Evolutionary conservation across 192 early-diverging fungal species (phyloP).

Genomic region (Entrophospora sp.): DNA sequence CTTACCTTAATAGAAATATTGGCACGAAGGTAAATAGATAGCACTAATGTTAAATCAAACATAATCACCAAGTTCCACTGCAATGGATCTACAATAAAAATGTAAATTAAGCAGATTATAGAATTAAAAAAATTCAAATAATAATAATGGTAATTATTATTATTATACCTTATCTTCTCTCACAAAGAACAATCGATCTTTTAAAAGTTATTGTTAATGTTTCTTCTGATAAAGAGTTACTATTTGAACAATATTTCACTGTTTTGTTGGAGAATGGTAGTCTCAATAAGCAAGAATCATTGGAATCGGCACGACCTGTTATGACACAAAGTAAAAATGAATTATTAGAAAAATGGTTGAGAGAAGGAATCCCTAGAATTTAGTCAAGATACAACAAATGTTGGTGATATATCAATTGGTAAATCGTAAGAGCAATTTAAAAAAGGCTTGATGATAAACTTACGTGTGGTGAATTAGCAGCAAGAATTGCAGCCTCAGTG

Average conservation of each 20-base stretch:
- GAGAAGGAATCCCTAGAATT: constrained; percentile 77
- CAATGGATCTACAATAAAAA: constrained; percentile 73
- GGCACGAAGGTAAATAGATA: constrained; percentile 91
- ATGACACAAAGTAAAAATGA: constrained; percentile 56
- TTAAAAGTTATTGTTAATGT: constrained; percentile 83
- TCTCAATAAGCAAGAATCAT: constrained; percentile 92
- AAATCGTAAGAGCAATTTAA: background rate
- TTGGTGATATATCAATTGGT: background rate
- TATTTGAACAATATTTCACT: constrained; percentile 89
- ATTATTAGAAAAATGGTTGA: constrained; percentile 90
- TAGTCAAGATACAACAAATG: background rate
- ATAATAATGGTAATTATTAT: no score
- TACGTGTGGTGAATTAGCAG: constrained; percentile 85
- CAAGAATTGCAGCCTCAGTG: constrained; percentile 88
- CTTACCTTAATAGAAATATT: constrained; percentile 83
- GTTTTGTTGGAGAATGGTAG: constrained; percentile 91
- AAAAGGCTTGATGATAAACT: background rate
- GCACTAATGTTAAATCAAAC: constrained; percentile 88
- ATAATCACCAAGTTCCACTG: constrained; percentile 96
- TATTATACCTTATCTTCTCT: constrained; percentile 83
- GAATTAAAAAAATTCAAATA: no score
- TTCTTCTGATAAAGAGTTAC: constrained; percentile 84
- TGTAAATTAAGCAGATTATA: background rate
- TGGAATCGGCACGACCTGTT: constrained; percentile 87
- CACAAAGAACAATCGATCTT: constrained; percentile 98